Conservation (phyloP, 140 eudicot genomes). For the Erigeron philadelphicus region DNA sequence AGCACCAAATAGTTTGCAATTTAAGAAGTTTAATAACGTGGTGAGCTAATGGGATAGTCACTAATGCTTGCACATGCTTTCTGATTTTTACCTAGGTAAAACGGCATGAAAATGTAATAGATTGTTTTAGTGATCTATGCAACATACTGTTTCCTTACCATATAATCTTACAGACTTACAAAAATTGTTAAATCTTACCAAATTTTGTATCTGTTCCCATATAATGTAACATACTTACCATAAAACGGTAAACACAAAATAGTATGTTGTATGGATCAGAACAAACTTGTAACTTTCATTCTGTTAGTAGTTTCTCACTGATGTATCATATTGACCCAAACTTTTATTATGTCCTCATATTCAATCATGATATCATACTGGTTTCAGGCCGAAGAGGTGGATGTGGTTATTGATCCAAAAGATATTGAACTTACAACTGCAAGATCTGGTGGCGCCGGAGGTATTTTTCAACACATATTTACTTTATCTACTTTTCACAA, state of each 20-base stretch:
- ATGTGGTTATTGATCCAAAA: slow-evolving; percentile 93
- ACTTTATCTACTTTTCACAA: neutral
- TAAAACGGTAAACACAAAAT: too few species aligned
- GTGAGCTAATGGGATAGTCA: neutral
- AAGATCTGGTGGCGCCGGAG: slow-evolving; percentile 99
- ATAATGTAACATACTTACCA: too few species aligned
- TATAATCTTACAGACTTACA: too few species aligned
- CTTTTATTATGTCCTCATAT: neutral
- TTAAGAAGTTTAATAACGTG: slow-evolving; percentile 17
- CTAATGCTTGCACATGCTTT: slow-evolving; percentile 9
- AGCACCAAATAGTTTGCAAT: slow-evolving; percentile 2
- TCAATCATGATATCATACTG: slow-evolving; percentile 11
- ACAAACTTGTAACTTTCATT: too few species aligned
- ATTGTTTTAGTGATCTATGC: too few species aligned
- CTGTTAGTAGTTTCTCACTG: too few species aligned
- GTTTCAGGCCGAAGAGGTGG: slow-evolving; percentile 94
- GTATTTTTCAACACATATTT: slow-evolving; percentile 45
- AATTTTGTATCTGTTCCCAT: too few species aligned
- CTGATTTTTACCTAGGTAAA: neutral
- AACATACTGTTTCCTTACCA: too few species aligned
- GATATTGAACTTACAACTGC: slow-evolving; percentile 97
- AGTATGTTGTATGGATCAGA: too few species aligned
- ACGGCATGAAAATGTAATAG: too few species aligned
- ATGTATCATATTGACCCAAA: neutral
- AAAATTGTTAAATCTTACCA: too few species aligned